A percentile compares a stretch with the other conserved stretches of the same genome.
Evolutionary conservation across 495 filamentous ascomycete genomes (phyloP).

Genomic region (Pseudotulostoma volvatum): DNA sequence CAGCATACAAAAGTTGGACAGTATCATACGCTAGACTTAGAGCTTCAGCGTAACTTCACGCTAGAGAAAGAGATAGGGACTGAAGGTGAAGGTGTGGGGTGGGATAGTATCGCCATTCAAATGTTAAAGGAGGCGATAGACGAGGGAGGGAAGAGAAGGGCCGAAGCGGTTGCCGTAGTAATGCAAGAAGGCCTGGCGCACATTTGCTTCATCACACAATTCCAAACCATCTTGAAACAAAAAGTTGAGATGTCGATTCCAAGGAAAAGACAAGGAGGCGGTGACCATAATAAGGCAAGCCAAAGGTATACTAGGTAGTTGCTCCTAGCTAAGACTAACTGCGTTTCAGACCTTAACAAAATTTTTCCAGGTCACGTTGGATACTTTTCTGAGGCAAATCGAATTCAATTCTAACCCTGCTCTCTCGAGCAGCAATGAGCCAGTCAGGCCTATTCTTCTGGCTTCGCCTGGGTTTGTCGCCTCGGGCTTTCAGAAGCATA

Average conservation of each 20-base stretch:
- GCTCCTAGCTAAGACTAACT: conserved; percentile 4
- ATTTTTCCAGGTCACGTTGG: conserved; percentile 66
- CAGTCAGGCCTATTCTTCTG: conserved; percentile 55
- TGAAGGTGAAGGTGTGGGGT: conserved; percentile 43
- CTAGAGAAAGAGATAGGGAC: conserved; percentile 43
- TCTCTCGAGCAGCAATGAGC: conserved; percentile 15
- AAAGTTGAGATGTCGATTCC: conserved; percentile 72
- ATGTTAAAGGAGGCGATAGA: conserved; percentile 64
- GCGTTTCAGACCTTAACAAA: conserved; percentile 46
- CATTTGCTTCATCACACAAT: conserved; percentile 83
- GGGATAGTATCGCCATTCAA: conserved; percentile 79
- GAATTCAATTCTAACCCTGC: conserved; percentile 42
- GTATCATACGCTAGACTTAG: conserved; percentile 82
- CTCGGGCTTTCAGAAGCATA: conserved; percentile 60
- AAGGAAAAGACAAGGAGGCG: conserved; percentile 48
- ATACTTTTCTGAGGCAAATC: conserved; percentile 60
- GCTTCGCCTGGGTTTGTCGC: conserved; percentile 85
- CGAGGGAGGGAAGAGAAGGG: conserved; percentile 47
- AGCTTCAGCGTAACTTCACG: conserved; percentile 77
- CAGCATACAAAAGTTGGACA: conserved; percentile 66
- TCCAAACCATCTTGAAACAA: conserved; percentile 76
- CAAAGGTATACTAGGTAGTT: conserved; percentile 6
- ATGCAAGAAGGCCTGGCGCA: conserved; percentile 93
- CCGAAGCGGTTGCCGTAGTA: conserved; percentile 71
- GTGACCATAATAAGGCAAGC: conserved; percentile 46